Evolutionary conservation across 2,329 filamentous ascomycete species (phyloP), one percentile per base, ranked within the genome.

Genomic region (Colletotrichum acutatum): DNA sequence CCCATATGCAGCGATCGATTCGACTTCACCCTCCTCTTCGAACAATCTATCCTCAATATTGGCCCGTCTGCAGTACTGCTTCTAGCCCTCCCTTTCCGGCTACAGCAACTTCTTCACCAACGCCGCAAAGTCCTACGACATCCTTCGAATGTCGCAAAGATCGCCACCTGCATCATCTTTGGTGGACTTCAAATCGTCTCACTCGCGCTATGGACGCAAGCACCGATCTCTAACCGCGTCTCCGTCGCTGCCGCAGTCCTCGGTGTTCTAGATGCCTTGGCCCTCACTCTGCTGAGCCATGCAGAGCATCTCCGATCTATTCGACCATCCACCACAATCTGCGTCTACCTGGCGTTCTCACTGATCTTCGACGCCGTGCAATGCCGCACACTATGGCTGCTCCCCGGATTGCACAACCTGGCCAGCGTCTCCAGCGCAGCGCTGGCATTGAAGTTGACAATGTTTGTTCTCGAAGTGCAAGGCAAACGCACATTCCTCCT

Each of bases 11-110:
- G 84, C 24, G 80, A 83, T 52, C 78, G 84, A 19, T 86, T 86
- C 67, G 88, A 90, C 77, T 86, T 89, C 59, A 86, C 85, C 3
- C 78, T 90, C 16, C 83, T 85, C n/a, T 82, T 90, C 59, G 81
- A 84, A 72, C 80, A 83, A 28, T 80, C 78, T 34, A 75, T 83
- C 59, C 78, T 84, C 52, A 76, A 79, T 46, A 77, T 81, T 14
- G 73, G 75, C 2, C 82, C 82, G 1, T 79, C 80, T 5, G 75
- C 76, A 16, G 53, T 80, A 46, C 72, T 83, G 11, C 65, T 84
- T 5, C 22, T 83, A n/a, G 75, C 76, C 2, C 80, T 76, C 0
- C 82, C 82, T 0, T 37, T 82, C 32, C 80, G 81, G 19, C 76
- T 82, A 26, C 54, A 75, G 8, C 75, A 74, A 11, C 78, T 83